Percentiles rank a stretch among this genome's conserved stretches.
phyloP scores from a whole-genome alignment of 1,284 basidiomycete genomes.

The Heterobasidion occidentale region DNA sequence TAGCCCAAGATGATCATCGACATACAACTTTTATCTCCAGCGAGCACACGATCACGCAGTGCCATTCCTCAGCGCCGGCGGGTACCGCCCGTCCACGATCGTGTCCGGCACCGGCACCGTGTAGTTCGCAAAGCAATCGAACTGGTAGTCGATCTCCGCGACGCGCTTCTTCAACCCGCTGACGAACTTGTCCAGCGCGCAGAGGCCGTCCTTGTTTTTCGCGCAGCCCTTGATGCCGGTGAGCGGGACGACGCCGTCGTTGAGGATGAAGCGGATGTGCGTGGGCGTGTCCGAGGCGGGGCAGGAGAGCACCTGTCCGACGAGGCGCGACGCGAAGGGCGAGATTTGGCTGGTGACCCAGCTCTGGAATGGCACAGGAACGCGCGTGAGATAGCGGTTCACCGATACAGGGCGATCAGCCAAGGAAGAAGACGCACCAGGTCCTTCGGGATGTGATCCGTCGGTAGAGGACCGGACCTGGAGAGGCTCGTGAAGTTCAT shows the following conservation, averaged over 20 bases:
- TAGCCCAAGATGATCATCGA: too few species aligned
- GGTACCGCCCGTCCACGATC: conserved; percentile 31
- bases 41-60: background rate
- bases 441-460: conserved; percentile 47
- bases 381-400: background rate
- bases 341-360: conserved; percentile 8
- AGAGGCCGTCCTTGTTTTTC: conserved; percentile 46
- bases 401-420: background rate
- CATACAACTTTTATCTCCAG: too few species aligned
- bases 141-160: conserved; percentile 32
- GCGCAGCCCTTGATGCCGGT: conserved; percentile 48
- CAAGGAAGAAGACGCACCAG: conserved; percentile 24
- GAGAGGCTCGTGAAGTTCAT: conserved; percentile 58
- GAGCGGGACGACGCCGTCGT: conserved; percentile 58
- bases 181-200: conserved; percentile 45
- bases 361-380: background rate
- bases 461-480: conserved; percentile 44
- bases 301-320: conserved; percentile 56
- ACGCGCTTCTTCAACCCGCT: conserved; percentile 37
- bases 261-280: conserved; percentile 48
- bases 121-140: conserved; percentile 37
- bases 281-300: conserved; percentile 24
- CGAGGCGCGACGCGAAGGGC: conserved; percentile 50
- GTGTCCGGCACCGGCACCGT: conserved; percentile 30
- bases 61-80: conserved; percentile 4